A percentile compares a stretch with the other conserved stretches of the same genome.
Evolutionary conservation across 371 early-diverging fungal genomes (phyloP).

Genomic region (Saksenaea oblongispora): DNA sequence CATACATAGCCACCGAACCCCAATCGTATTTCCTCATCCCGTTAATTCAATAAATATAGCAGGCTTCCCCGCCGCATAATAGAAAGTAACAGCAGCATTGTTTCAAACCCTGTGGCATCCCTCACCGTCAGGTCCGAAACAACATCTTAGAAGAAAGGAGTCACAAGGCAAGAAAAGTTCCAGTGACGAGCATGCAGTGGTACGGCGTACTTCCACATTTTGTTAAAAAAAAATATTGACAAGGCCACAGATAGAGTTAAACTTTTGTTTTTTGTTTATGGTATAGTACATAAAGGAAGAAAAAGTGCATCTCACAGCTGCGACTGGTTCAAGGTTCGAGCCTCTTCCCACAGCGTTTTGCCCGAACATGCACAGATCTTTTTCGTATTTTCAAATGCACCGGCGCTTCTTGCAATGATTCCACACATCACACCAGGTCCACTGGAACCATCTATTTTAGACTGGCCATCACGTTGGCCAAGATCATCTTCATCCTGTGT

Average conservation of each 20-base stretch:
- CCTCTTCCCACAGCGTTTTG: conserved; percentile 87
- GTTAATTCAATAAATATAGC: neutral
- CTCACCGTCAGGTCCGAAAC: no score
- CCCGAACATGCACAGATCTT: conserved; percentile 88
- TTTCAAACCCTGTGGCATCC: no score
- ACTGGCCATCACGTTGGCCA: conserved; percentile 26
- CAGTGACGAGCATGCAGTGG: no score
- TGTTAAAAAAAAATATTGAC: neutral
- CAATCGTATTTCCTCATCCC: neutral
- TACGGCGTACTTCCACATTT: neutral
- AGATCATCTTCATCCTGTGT: conserved; percentile 55
- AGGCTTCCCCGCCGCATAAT: no score
- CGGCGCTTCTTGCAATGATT: conserved; percentile 87
- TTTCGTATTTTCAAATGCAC: conserved; percentile 88
- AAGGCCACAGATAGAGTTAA: neutral
- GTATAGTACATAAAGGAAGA: neutral
- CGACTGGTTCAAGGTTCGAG: conserved; percentile 22
- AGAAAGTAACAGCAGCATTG: no score
- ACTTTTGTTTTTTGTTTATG: neutral
- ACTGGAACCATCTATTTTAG: conserved; percentile 56
- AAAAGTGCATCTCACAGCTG: neutral
- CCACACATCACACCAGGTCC: conserved; percentile 77
- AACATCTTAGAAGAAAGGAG: no score
- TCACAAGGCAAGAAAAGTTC: no score
- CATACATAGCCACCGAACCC: neutral